Evolutionary conservation across 2,329 filamentous ascomycete genomes (phyloP).

Genomic region (Mycogone perniciosa): DNA sequence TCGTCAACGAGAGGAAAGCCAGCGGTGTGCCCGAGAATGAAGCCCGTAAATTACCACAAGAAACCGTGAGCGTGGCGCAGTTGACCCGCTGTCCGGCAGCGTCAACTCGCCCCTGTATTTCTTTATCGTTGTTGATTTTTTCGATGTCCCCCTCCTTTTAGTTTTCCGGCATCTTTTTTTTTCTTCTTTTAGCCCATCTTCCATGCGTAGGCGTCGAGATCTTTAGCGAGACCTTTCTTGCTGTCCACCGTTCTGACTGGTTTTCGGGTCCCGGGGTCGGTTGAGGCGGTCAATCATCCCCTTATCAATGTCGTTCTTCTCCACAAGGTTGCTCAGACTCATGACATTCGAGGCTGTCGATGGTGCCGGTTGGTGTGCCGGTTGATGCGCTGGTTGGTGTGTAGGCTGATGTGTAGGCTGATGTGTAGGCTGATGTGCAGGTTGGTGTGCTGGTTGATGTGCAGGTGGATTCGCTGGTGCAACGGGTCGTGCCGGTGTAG

Average conservation of each 20-base stretch:
- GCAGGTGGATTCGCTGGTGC: constrained; percentile 14
- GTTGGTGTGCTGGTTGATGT: constrained; percentile 8
- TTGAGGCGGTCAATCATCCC: constrained; percentile 50
- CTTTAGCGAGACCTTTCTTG: constrained; percentile 11
- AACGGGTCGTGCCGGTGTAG: constrained; percentile 27
- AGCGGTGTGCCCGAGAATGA: not conserved
- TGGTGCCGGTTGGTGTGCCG: constrained; percentile 16
- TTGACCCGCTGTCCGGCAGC: constrained; percentile 18
- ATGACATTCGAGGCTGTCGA: constrained; percentile 37
- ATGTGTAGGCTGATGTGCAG: constrained; percentile 6
- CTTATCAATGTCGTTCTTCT: constrained; percentile 48
- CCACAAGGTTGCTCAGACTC: constrained; percentile 47
- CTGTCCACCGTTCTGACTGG: not conserved
- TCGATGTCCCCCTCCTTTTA: no score
- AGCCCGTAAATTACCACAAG: constrained; percentile 1
- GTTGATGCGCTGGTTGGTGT: not conserved
- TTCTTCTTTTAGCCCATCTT: not conserved
- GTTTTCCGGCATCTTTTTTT: not conserved
- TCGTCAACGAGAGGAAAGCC: constrained; percentile 16
- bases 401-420: constrained; percentile 7
- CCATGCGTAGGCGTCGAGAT: not conserved
- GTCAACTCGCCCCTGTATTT: constrained; percentile 4
- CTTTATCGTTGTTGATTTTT: not conserved
- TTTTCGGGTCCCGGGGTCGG: constrained; percentile 22
- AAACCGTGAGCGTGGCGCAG: constrained; percentile 1